Evolutionary conservation across 352 stramenopile genomes (phyloP).

Genomic region (Phytophthora tubulina): DNA sequence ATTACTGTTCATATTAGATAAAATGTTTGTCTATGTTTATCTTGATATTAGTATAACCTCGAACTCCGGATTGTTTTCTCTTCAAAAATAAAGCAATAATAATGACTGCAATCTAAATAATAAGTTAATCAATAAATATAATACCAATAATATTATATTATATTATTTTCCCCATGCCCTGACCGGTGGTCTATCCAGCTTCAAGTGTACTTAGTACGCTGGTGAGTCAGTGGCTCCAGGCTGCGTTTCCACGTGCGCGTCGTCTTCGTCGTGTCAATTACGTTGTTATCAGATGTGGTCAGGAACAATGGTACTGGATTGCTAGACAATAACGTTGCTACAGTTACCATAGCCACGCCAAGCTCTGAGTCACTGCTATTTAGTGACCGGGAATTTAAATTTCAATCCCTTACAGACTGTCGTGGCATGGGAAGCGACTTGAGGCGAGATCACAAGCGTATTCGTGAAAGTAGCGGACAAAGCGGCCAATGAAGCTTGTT

Average conservation of each 20-base stretch:
- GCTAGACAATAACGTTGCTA: not conserved
- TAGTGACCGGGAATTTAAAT: not conserved
- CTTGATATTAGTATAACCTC: not conserved
- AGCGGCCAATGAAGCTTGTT: not conserved
- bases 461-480: constrained; percentile 2
- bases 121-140: too few relatives aligned
- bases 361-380: not conserved
- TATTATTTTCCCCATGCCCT: too few relatives aligned
- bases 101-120: too few relatives aligned
- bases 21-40: too few relatives aligned
- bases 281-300: constrained; percentile 1
- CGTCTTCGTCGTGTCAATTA: not conserved
- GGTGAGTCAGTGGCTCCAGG: not conserved
- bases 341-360: not conserved
- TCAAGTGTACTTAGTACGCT: not conserved
- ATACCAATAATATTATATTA: too few relatives aligned
- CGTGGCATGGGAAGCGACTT: constrained; percentile 4
- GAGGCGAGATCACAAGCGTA: constrained; percentile 6
- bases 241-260: constrained; percentile 6
- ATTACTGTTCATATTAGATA: too few relatives aligned
- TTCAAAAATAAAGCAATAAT: too few relatives aligned
- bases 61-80: not conserved
- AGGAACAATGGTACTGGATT: not conserved
- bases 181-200: not conserved
- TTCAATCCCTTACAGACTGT: not conserved